Base-by-base conservation (phyloP, 495 filamentous ascomycete genomes). In the Oleoguttula mirabilis region DNA sequence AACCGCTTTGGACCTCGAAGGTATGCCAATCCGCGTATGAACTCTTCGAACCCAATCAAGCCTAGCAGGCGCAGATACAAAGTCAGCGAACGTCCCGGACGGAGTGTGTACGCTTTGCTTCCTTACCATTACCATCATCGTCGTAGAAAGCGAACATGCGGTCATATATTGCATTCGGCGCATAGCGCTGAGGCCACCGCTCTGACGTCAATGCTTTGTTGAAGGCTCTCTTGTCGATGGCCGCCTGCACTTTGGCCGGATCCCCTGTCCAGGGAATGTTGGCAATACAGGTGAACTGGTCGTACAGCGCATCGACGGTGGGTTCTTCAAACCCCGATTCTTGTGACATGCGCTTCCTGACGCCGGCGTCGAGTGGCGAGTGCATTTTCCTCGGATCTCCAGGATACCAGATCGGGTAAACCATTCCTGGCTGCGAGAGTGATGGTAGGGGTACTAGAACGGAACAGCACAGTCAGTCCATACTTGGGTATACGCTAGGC, bases 81-180 rank as follows among this genome's bases (percentile, higher is more conserved):
- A n/a, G n/a, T n/a, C n/a, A n/a, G n/a, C n/a, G n/a, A n/a, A n/a
- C n/a, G n/a, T n/a, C n/a, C n/a, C n/a, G n/a, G n/a, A n/a, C n/a
- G n/a, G n/a, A n/a, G n/a, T n/a, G n/a, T n/a, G n/a, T n/a, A n/a
- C n/a, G n/a, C n/a, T n/a, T n/a, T n/a, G n/a, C n/a, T n/a, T n/a
- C n/a, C n/a, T n/a, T n/a, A n/a, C n/a, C 84, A 54, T 96, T 83
- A 23, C 74, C 68, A 54, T 96, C 84, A 30, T 77, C 82, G 55
- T 96, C 92, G 59, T 94, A 99, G 59, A 94, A 95, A 23, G 81
- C 75, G 63, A 99, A 99, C 73, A 93, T 83, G 42, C 90, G 80
- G 63, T 96, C 88, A 54, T 93, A 88, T 32, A 96, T 82, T 2
- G 94, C 69, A 60, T 88, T 94, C 11, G 82, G 79, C 22, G 79